Evolutionary conservation across 2,329 filamentous ascomycete species (phyloP), one percentile per base, ranked within the genome.

Genomic region (Diaporthe caulivora): DNA sequence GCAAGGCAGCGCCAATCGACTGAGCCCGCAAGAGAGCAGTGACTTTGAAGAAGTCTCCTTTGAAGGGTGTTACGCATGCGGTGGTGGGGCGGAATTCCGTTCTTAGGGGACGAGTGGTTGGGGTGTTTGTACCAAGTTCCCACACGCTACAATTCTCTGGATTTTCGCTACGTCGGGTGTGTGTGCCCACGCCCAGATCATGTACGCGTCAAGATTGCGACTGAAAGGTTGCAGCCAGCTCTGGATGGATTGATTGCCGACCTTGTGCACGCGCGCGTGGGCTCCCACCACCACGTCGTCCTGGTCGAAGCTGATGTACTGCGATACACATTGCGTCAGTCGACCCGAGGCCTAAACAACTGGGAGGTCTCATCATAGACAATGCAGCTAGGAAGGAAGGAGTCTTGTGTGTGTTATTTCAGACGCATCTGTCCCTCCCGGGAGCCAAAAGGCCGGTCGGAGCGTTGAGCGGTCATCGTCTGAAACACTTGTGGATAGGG

Each of bases 221-320:
- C 21, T 18, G 21, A 11, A 17, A 53, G 44, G 62, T n/a, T 29
- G 31, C 11, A 37, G 5, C 26, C n/a, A 26, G 0, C 37, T 21
- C 1, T 18, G 18, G n/a, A 6, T 24, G 13, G 10, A 21, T 5
- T 18, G 18, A 15, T 9, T 2, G 21, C 62, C 62, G 26, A 26
- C 6, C 2, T 10, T 29, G 47, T 53, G 53, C 29, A 21, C 31
- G 17, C 29, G 62, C 8, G 62, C 31, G 10, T n/a, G 3, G n/a
- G 62, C 21, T 53, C 47, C 31, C 7, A 67, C 17, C 47, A 67
- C 62, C 24, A 67, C 15, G 47, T 53, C 62, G 26, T 67, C 62
- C n/a, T 53, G 62, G 62, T 67, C 62, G 47, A 67, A 67, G 15
- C 53, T 67, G 7, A 67, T 67, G 31, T 67, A 67, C 62, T 67